phyloP scores from a whole-genome alignment of 805 yeast species.

The Peterozyma toletana region DNA sequence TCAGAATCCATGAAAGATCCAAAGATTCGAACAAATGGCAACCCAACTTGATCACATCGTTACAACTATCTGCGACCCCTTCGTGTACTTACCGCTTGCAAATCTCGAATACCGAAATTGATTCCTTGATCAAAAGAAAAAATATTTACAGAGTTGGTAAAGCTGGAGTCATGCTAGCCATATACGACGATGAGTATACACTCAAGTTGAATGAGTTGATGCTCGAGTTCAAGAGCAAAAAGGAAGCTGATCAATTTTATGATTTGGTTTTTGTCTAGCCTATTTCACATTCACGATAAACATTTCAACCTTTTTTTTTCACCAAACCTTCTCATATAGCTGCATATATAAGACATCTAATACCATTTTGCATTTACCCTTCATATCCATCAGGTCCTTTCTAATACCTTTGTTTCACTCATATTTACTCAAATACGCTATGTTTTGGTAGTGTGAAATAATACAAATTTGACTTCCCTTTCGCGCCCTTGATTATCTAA shows the following conservation, averaged over 20 bases:
- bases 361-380: too few relatives aligned
- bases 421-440: too few relatives aligned
- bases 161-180: conserved; percentile 6
- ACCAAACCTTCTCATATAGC: too few relatives aligned
- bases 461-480: too few relatives aligned
- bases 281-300: too few relatives aligned
- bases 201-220: conserved; percentile 1
- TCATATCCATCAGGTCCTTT: too few relatives aligned
- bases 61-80: conserved; percentile 5
- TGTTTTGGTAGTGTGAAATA: too few relatives aligned
- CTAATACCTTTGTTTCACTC: too few relatives aligned
- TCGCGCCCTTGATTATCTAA: too few relatives aligned
- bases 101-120: not conserved
- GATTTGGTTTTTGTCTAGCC: too few relatives aligned
- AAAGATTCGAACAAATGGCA: conserved; percentile 4
- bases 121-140: conserved; percentile 1
- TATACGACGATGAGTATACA: not conserved
- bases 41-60: conserved; percentile 2
- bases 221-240: conserved; percentile 7
- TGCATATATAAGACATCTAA: too few relatives aligned
- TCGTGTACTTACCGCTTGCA: conserved; percentile 2
- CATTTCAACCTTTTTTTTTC: too few relatives aligned
- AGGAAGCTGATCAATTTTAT: conserved; percentile 2
- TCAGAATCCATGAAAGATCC: conserved; percentile 6
- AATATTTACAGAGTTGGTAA: conserved; percentile 8